A percentile compares a stretch with the other conserved stretches of the same genome.
Conservation (phyloP, 805 yeast species). For the Maudiozyma saulgeensis region DNA sequence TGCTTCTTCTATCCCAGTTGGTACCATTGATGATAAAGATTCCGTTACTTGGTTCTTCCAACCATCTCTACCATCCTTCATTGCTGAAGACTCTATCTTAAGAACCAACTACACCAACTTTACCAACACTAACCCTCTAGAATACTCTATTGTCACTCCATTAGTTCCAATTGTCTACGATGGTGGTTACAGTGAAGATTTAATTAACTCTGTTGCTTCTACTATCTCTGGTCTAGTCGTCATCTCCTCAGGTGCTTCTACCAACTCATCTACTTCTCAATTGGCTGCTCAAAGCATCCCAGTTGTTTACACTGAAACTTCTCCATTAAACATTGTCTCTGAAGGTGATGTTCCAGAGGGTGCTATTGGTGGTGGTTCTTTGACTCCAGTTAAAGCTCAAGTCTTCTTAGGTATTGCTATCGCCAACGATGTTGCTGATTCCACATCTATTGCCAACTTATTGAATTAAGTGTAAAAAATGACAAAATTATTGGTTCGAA, state of each 20-base stretch:
- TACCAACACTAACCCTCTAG: constrained; percentile 12
- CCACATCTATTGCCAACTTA: constrained; percentile 1
- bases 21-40: constrained; percentile 13
- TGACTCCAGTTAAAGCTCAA: constrained; percentile 27
- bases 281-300: constrained; percentile 13
- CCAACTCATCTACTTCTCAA: constrained; percentile 14
- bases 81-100: constrained; percentile 13
- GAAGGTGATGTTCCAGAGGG: constrained; percentile 17
- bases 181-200: constrained; percentile 12
- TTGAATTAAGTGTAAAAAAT: not conserved
- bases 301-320: constrained; percentile 23
- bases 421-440: constrained; percentile 17
- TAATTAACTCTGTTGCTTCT: constrained; percentile 15
- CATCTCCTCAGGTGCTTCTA: constrained; percentile 15
- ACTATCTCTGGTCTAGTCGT: constrained; percentile 21
- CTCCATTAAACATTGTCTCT: constrained; percentile 12
- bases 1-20: constrained; percentile 18
- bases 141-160: constrained; percentile 7
- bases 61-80: constrained; percentile 15
- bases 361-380: constrained; percentile 25
- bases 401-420: constrained; percentile 24
- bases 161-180: constrained; percentile 24
- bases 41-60: constrained; percentile 21
- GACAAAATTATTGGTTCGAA: not conserved
- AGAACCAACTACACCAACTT: constrained; percentile 14